phyloP scores from a whole-genome alignment of 1,139 yeast genomes.

The Debaryomyces subglobosus region DNA sequence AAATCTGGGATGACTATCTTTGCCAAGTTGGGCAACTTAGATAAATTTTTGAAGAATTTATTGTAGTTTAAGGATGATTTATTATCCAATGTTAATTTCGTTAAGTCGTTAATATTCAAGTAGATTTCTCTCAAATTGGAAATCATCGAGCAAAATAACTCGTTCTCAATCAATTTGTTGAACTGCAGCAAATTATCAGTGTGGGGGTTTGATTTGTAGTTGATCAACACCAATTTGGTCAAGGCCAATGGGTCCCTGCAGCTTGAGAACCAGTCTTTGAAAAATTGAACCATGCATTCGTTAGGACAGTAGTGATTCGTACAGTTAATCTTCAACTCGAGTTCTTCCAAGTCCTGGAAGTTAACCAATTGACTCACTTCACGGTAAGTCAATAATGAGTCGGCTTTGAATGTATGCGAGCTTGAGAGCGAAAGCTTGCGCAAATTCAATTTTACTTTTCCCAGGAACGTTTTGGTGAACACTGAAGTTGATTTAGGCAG shows the following conservation, averaged over 20 bases:
- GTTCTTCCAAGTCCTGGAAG: conserved; percentile 18
- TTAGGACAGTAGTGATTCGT: conserved; percentile 23
- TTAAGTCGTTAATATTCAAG: conserved; percentile 27
- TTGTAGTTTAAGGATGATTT: conserved; percentile 12
- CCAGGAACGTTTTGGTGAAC: conserved; percentile 17
- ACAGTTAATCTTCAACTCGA: conserved; percentile 30
- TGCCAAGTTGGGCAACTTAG: conserved; percentile 15
- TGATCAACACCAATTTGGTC: conserved; percentile 24
- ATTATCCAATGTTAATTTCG: conserved; percentile 16
- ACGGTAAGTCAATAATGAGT: conserved; percentile 17
- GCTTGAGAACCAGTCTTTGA: conserved; percentile 19
- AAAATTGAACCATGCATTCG: conserved; percentile 25
- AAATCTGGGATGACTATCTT: conserved; percentile 29
- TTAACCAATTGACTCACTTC: conserved; percentile 20
- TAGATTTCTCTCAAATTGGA: conserved; percentile 20
- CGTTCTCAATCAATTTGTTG: conserved; percentile 17
- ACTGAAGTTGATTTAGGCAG: conserved; percentile 23
- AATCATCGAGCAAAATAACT: conserved; percentile 15
- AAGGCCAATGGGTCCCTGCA: conserved; percentile 13
- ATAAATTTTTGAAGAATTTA: conserved; percentile 13
- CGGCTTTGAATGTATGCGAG: conserved; percentile 23
- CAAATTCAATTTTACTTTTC: conserved; percentile 10
- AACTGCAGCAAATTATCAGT: conserved; percentile 26
- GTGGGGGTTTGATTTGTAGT: conserved; percentile 26
- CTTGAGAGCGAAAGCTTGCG: conserved; percentile 22